These are phyloP conservation scores for Leccinum sublutescens DNA, from an alignment of 768 basidiomycete species.

Conservation along the genomic window DNA sequence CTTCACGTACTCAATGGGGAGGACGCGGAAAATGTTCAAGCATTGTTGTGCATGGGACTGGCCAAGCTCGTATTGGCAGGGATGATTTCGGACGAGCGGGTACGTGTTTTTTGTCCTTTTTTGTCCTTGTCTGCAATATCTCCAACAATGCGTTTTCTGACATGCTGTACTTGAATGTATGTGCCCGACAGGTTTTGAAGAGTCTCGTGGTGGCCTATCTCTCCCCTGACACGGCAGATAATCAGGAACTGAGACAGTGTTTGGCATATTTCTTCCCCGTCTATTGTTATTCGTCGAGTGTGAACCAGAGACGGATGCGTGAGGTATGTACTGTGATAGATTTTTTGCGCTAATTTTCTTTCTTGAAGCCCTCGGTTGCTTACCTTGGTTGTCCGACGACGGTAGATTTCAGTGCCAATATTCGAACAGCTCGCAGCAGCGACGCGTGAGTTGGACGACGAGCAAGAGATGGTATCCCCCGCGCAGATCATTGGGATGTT, in stretches of 20 bases:
- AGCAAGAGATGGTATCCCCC: conserved; percentile 69
- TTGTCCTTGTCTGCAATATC: not conserved
- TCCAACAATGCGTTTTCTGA: not conserved
- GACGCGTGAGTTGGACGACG: conserved; percentile 65
- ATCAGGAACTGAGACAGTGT: conserved; percentile 83
- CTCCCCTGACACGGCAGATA: conserved; percentile 75
- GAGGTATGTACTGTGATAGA: conserved; percentile 28
- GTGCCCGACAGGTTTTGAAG: conserved; percentile 40
- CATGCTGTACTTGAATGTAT: not conserved
- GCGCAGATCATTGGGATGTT: conserved; percentile 76
- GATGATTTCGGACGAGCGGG: conserved; percentile 69
- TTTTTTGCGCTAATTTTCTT: not conserved
- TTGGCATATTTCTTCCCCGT: conserved; percentile 83
- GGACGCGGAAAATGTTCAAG: conserved; percentile 63
- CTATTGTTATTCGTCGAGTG: conserved; percentile 77
- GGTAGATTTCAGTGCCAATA: conserved; percentile 68
- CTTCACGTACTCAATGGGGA: conserved; percentile 51
- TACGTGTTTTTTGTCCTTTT: conserved; percentile 32
- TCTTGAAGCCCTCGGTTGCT: not conserved
- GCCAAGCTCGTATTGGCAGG: conserved; percentile 84
- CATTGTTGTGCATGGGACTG: conserved; percentile 72
- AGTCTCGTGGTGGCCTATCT: conserved; percentile 63
- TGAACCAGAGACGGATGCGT: conserved; percentile 73
- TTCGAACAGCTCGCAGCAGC: conserved; percentile 59
- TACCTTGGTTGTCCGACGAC: not conserved